A percentile compares a stretch with the other conserved stretches of the same genome.
Conservation (phyloP, 176 grass and related monocot genomes). For the Triticum urartu region DNA sequence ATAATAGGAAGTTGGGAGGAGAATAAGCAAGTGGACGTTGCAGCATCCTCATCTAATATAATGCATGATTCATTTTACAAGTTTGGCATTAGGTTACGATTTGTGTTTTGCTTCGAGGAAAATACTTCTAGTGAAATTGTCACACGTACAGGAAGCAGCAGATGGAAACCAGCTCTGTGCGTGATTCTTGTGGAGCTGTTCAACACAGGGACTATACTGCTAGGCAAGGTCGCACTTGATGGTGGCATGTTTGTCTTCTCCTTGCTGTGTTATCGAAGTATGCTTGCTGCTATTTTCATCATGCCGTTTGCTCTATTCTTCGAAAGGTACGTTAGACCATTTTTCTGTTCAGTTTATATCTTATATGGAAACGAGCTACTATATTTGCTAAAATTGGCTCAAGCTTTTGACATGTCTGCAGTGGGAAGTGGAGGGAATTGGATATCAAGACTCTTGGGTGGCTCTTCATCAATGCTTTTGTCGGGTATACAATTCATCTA, state of each 20-base stretch:
- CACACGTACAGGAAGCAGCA: neutral
- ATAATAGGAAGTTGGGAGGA: no score
- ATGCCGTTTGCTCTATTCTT: neutral
- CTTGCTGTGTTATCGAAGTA: neutral
- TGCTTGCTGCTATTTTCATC: neutral
- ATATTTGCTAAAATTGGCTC: neutral
- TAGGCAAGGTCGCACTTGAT: neutral
- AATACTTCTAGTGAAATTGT: neutral
- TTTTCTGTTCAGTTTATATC: neutral
- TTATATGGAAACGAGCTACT: neutral
- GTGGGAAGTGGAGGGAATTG: neutral
- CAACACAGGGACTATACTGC: neutral
- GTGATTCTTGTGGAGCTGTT: neutral
- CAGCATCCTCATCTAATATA: no score
- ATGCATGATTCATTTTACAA: no score
- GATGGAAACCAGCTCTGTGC: neutral
- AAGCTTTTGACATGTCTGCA: neutral
- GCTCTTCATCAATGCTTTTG: neutral
- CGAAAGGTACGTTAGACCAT: neutral
- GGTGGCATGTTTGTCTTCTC: neutral
- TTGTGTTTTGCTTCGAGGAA: no score
- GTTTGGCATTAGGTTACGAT: no score
- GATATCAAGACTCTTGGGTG: neutral
- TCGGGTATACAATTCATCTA: neutral
- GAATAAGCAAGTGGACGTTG: no score